These are phyloP conservation scores for Vitis riparia DNA, from an alignment of 164 flowering plant species.

Conservation along the genomic window DNA sequence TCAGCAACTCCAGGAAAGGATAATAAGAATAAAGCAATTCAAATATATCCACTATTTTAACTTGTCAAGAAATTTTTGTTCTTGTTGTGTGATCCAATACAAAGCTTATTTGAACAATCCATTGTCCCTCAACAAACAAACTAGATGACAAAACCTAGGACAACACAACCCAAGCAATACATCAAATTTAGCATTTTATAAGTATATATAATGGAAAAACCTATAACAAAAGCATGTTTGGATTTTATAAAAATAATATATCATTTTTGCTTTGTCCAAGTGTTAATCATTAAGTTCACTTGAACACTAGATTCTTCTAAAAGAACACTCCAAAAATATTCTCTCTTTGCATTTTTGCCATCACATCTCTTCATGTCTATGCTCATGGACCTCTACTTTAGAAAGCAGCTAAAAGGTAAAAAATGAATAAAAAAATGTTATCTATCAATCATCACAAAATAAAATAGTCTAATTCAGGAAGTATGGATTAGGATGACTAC, in stretches of 20 bases:
- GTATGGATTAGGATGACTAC: no score
- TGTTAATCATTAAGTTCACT: background rate
- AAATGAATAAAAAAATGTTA: background rate
- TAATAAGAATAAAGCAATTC: no score
- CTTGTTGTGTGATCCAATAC: no score
- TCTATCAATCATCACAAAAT: no score
- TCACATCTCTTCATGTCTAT: constrained; percentile 31
- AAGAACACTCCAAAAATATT: constrained; percentile 35
- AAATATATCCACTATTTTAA: no score
- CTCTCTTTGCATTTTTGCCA: constrained; percentile 32
- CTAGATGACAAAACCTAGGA: constrained; percentile 30
- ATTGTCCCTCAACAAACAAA: constrained; percentile 19
- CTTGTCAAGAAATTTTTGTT: no score
- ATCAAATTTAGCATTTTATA: background rate
- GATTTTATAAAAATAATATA: no score
- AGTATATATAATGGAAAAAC: no score
- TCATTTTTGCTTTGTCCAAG: no score
- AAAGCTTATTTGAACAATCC: constrained; percentile 31
- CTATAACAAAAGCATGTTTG: no score
- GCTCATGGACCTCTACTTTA: constrained; percentile 28
- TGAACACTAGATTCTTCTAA: constrained; percentile 31
- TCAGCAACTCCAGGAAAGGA: no score
- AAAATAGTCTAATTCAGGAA: no score
- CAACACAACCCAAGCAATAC: constrained; percentile 14
- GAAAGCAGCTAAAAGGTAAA: background rate